Percentiles rank a stretch among this genome's conserved stretches.
Evolutionary conservation across 306 rosid genomes (phyloP).

Genomic region (Boehmeria nivea): DNA sequence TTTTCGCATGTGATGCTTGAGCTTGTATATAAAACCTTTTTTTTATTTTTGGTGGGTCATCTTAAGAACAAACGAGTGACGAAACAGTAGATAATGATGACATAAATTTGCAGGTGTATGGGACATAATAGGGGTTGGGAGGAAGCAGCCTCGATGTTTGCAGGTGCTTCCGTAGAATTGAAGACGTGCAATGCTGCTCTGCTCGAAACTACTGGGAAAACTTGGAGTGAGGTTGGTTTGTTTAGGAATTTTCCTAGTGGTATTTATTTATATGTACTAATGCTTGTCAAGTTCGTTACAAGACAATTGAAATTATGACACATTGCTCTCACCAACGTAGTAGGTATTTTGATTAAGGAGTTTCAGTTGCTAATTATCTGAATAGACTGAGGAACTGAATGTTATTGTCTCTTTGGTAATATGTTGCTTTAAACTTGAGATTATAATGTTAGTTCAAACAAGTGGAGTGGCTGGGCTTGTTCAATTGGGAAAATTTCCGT

Average conservation of each 20-base stretch:
- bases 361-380: background rate
- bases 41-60: background rate
- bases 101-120: constrained; percentile 73
- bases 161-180: constrained; percentile 77
- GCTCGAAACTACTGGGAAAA: constrained; percentile 78
- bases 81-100: constrained; percentile 11
- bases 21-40: background rate
- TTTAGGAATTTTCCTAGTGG: too few species aligned
- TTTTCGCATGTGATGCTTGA: constrained; percentile 1
- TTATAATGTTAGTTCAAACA: background rate
- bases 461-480: too few species aligned
- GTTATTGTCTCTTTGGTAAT: too few species aligned
- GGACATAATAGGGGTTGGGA: constrained; percentile 99
- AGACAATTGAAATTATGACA: background rate
- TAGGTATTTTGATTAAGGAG: too few species aligned
- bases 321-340: too few species aligned
- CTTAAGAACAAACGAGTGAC: constrained; percentile 4
- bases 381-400: too few species aligned
- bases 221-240: constrained; percentile 94
- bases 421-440: too few species aligned
- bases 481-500: too few species aligned
- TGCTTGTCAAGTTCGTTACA: too few species aligned
- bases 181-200: constrained; percentile 92
- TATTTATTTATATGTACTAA: background rate
- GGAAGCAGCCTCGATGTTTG: constrained; percentile 93